Conservation (phyloP, 768 basidiomycete species). For the Mycena pura region DNA sequence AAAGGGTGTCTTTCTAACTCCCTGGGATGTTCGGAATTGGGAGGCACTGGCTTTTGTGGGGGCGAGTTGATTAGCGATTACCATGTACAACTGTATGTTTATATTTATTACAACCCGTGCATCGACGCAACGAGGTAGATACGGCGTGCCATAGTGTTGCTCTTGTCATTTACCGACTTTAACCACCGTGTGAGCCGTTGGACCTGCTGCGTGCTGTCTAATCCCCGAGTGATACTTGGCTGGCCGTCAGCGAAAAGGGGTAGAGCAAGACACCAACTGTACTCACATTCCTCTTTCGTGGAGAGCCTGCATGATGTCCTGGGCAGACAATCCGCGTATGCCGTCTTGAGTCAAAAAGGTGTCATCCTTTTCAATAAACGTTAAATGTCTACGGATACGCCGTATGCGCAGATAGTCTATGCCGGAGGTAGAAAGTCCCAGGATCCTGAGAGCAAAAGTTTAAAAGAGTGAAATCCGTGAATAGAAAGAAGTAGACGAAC, state of each 20-base stretch:
- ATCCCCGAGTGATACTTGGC: conserved; percentile 45
- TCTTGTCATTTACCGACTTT: conserved; percentile 48
- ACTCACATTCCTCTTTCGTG: conserved; percentile 82
- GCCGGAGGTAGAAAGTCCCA: conserved; percentile 53
- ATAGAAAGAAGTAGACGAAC: conserved; percentile 46
- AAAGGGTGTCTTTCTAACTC: conserved; percentile 67
- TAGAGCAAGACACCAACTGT: background rate
- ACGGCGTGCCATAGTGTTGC: conserved; percentile 53
- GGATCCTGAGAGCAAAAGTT: conserved; percentile 36
- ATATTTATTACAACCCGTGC: conserved; percentile 10
- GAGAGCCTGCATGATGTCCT: conserved; percentile 69
- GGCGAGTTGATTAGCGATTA: conserved; percentile 26
- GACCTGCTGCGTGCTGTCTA: conserved; percentile 52
- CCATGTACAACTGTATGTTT: conserved; percentile 23
- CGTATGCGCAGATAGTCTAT: conserved; percentile 48
- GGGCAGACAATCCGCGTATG: conserved; percentile 51
- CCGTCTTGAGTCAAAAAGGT: conserved; percentile 60
- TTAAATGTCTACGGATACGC: conserved; percentile 49
- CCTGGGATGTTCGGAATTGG: conserved; percentile 63
- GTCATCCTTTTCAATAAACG: conserved; percentile 68
- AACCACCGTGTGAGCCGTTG: conserved; percentile 72
- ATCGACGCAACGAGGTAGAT: conserved; percentile 49
- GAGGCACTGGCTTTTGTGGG: conserved; percentile 63
- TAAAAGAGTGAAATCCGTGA: background rate
- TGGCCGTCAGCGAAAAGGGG: background rate